Base-by-base conservation (phyloP, 202 grass and related monocot genomes). In the Miscanthus sacchariflorus region DNA sequence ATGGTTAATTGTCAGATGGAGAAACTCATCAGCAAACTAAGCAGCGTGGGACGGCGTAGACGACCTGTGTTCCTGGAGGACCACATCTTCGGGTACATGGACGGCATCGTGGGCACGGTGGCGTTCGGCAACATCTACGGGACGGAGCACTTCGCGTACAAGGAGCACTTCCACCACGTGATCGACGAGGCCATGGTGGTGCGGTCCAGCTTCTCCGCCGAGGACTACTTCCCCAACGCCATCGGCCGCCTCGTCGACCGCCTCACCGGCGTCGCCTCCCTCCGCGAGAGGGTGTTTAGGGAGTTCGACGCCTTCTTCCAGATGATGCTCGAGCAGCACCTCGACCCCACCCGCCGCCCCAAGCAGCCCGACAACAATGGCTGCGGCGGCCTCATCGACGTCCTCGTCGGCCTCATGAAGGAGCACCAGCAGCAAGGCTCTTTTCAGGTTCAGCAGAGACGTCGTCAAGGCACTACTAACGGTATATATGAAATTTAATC, bases 51-150 rank as follows among this genome's bases (percentile, higher is more conserved):
- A 45, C 0, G 58, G 2, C 0, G 3, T 6, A 5, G 18, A 6
- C 3, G 40, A 14, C 23, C 70, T 10, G 84, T 90, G 73, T 3
- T 2, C 9, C 63, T 90, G 48, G 81, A 87, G 42, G 89, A 87
- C 25, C 66, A 90, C 79, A 15, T 82, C 25, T 90, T 83, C 54
- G 83, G 23, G 19, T 19, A 83, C 4, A 81, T 76, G 72, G 89
- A 91, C 64, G 82, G 75, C 8, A 68, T 89, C 23, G 67, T 89
- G 43, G 82, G 87, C 49, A 89, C 49, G 18, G 75, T 89, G 5
- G 87, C 87, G 75, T 85, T 89, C 19, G 87, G 87, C 0, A 74
- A 66, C n/a, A 75, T 85, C 43, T 89, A 89, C 66, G 87, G 82
- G 19, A 43, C 38, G 8, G 87, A 89, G 10, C 17, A 42, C 43